Evolutionary conservation across 257 asterid species (phyloP).

Genomic region (Forsythia suspensa): DNA sequence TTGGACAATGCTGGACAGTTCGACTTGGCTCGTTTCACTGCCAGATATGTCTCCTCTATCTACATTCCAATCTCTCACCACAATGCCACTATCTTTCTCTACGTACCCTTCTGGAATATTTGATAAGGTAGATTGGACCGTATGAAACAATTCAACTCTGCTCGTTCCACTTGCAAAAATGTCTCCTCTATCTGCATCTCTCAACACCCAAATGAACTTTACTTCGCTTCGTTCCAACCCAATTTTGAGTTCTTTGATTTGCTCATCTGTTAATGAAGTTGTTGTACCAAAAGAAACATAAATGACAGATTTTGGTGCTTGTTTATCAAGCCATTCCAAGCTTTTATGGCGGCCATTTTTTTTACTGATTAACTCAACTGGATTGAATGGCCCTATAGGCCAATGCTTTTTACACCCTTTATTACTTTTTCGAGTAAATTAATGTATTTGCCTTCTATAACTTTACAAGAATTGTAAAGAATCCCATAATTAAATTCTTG

Average conservation of each 20-base stretch:
- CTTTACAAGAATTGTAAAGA: conserved; percentile 43
- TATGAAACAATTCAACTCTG: background rate
- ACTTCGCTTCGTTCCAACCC: conserved; percentile 3
- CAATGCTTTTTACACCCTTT: conserved; percentile 30
- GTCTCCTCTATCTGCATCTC: conserved; percentile 18
- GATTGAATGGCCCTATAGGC: conserved; percentile 68
- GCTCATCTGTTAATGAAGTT: conserved; percentile 6
- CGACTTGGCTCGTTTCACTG: too few relatives aligned
- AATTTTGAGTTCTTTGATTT: background rate
- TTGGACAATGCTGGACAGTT: background rate
- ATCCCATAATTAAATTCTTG: conserved; percentile 28
- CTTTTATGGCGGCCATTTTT: conserved; percentile 19
- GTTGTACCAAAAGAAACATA: conserved; percentile 13
- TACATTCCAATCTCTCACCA: background rate
- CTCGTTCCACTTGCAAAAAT: background rate
- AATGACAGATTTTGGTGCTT: conserved; percentile 1
- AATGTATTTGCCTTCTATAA: conserved; percentile 43
- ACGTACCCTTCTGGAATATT: background rate
- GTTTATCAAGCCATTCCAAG: conserved; percentile 41
- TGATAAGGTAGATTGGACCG: background rate
- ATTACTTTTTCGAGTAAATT: conserved; percentile 15
- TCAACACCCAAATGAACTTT: conserved; percentile 14
- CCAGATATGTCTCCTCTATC: background rate
- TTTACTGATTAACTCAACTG: background rate
- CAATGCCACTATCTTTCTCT: background rate